A percentile compares a stretch with the other conserved stretches of the same genome.
Evolutionary conservation across 108 stramenopile species (phyloP).

Genomic region (Aureococcus anophagefferens): DNA sequence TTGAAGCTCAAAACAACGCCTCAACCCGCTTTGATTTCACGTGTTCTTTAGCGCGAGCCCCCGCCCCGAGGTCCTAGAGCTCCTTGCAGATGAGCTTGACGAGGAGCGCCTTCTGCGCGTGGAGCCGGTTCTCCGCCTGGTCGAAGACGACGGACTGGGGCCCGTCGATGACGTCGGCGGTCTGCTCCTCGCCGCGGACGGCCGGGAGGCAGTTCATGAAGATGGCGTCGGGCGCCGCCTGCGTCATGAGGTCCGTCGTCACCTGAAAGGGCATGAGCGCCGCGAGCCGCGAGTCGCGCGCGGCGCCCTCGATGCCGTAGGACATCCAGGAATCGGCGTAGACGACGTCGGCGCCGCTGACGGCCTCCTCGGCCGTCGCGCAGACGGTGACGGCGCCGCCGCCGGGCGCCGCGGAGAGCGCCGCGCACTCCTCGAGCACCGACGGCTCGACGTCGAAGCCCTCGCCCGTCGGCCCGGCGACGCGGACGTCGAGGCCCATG

Average conservation of each 20-base stretch:
- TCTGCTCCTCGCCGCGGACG: constrained; percentile 40
- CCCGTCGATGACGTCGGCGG: constrained; percentile 45
- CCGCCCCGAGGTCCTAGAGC: no score
- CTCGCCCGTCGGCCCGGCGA: constrained; percentile 29
- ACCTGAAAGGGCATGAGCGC: constrained; percentile 46
- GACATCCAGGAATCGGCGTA: constrained; percentile 51
- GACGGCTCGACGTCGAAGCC: constrained; percentile 26
- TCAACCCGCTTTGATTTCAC: no score
- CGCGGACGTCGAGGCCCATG: constrained; percentile 36
- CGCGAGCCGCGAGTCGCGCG: constrained; percentile 23
- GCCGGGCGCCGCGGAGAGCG: constrained; percentile 1
- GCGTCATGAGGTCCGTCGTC: constrained; percentile 15
- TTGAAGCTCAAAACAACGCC: no score
- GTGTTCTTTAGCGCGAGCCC: no score
- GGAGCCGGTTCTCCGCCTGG: constrained; percentile 50
- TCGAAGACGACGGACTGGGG: constrained; percentile 40
- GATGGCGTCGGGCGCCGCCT: constrained; percentile 24
- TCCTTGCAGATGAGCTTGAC: constrained; percentile 22
- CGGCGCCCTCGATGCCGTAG: constrained; percentile 48
- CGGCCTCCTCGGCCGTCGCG: constrained; percentile 22
- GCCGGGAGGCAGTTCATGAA: constrained; percentile 49
- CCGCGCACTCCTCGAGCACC: constrained; percentile 8
- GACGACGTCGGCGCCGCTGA: constrained; percentile 30
- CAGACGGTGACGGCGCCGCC: not conserved
- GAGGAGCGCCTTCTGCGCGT: constrained; percentile 52